These are phyloP conservation scores for Thalassiosira delicatula DNA, from an alignment of 352 stramenopile genomes.

Conservation along the genomic window DNA sequence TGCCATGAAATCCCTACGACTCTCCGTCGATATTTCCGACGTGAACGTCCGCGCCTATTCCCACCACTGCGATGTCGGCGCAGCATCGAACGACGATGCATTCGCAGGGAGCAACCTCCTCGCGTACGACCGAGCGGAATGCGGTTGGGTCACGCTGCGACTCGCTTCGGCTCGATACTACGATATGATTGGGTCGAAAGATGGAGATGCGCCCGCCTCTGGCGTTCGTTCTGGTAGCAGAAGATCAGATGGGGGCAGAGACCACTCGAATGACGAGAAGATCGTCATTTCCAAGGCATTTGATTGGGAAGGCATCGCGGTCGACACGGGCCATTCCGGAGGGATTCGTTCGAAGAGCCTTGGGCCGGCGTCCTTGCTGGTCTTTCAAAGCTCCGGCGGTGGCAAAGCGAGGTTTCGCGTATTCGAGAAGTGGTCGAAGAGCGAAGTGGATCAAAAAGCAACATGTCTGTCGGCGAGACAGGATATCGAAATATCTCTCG, in stretches of 20 bases:
- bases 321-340: constrained; percentile 34
- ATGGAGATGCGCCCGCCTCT: not conserved
- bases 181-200: constrained; percentile 40
- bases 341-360: not conserved
- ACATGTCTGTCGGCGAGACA: constrained; percentile 46
- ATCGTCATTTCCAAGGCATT: constrained; percentile 49
- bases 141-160: constrained; percentile 29
- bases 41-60: constrained; percentile 40
- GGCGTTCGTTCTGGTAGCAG: not conserved
- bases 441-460: constrained; percentile 5
- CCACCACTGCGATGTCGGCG: constrained; percentile 9
- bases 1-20: constrained; percentile 53
- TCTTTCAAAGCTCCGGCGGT: constrained; percentile 43
- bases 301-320: constrained; percentile 43
- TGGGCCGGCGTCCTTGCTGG: constrained; percentile 13
- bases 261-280: constrained; percentile 19
- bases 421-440: constrained; percentile 43
- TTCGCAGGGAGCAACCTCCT: not conserved
- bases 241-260: not conserved
- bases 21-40: constrained; percentile 48
- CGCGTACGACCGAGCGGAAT: not conserved
- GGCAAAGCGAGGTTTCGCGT: constrained; percentile 54
- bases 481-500: constrained; percentile 69
- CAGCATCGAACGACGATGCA: not conserved
- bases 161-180: constrained; percentile 52